phyloP scores from a whole-genome alignment of 805 yeast species.

The Nakazawaea siamensis region DNA sequence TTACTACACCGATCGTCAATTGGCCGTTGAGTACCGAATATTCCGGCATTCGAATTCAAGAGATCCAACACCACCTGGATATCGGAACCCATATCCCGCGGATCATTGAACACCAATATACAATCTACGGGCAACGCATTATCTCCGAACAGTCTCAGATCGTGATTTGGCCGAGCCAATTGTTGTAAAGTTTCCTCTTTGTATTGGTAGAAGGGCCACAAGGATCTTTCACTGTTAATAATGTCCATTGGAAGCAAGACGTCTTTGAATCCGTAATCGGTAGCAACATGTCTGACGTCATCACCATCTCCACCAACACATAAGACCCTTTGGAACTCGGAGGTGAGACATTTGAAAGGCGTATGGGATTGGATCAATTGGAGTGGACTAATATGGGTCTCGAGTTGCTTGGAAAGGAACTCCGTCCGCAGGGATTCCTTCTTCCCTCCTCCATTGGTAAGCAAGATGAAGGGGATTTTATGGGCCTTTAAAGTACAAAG shows the following conservation, averaged over 20 bases:
- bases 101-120: conserved; percentile 78
- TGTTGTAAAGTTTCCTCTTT: conserved; percentile 32
- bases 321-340: conserved; percentile 51
- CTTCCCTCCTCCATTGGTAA: conserved; percentile 89
- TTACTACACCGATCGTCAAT: conserved; percentile 15
- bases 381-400: conserved; percentile 35
- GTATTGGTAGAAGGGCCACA: conserved; percentile 65
- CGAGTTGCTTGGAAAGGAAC: conserved; percentile 38
- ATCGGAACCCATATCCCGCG: conserved; percentile 84
- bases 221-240: conserved; percentile 43
- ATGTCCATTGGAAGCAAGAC: conserved; percentile 71
- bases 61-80: conserved; percentile 69
- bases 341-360: conserved; percentile 59
- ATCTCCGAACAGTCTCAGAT: conserved; percentile 19
- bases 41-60: conserved; percentile 54
- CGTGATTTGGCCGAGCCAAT: conserved; percentile 29
- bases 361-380: conserved; percentile 87
- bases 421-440: conserved; percentile 54
- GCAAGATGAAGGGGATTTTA: conserved; percentile 67
- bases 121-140: conserved; percentile 52
- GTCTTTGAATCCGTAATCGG: conserved; percentile 66
- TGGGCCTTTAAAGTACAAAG: conserved; percentile 41
- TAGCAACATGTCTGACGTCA: conserved; percentile 64
- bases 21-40: conserved; percentile 50
- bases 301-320: conserved; percentile 81